Evolutionary conservation across 495 filamentous ascomycete species (phyloP).

Genomic region (Aspergillus panamensis): DNA sequence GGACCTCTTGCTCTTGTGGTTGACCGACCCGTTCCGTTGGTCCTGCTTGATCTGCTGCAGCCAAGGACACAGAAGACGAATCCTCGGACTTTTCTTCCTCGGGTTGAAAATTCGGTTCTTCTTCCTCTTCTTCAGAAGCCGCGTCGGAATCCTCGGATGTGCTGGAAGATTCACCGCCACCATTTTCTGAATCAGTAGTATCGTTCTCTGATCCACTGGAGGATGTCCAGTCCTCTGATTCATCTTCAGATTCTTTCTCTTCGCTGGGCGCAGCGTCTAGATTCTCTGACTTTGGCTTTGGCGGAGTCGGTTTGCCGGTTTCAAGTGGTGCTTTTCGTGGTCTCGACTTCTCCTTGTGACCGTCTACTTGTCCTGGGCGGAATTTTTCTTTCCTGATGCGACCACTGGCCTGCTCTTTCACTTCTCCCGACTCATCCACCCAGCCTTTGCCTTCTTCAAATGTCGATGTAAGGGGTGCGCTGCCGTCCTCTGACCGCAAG

Average conservation of each 20-base stretch:
- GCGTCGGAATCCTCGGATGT: slow-evolving; percentile 29
- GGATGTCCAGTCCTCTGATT: slow-evolving; percentile 46
- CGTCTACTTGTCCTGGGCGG: slow-evolving; percentile 35
- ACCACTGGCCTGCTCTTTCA: slow-evolving; percentile 58
- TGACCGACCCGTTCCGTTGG: slow-evolving; percentile 13
- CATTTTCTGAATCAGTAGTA: slow-evolving; percentile 26
- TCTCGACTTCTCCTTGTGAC: slow-evolving; percentile 36
- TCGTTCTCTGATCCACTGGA: slow-evolving; percentile 42
- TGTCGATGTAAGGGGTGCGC: slow-evolving; percentile 30
- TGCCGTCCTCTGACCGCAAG: slow-evolving; percentile 49
- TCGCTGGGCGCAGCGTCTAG: slow-evolving; percentile 8
- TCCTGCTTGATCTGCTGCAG: slow-evolving; percentile 4
- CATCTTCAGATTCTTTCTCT: slow-evolving; percentile 22
- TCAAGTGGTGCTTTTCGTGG: slow-evolving; percentile 9
- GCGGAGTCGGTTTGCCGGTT: neutral
- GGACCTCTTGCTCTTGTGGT: slow-evolving; percentile 52
- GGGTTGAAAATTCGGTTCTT: slow-evolving; percentile 14
- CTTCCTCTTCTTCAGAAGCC: slow-evolving; percentile 18
- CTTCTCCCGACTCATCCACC: slow-evolving; percentile 73
- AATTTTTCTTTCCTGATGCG: slow-evolving; percentile 34
- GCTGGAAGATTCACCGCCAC: slow-evolving; percentile 22
- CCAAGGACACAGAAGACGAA: neutral
- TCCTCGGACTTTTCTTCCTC: slow-evolving; percentile 1
- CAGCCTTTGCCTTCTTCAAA: slow-evolving; percentile 75
- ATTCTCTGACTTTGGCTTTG: slow-evolving; percentile 12